These are phyloP conservation scores for Ascobolus immersus DNA, from an alignment of 495 filamentous ascomycete genomes.

Conservation along the genomic window DNA sequence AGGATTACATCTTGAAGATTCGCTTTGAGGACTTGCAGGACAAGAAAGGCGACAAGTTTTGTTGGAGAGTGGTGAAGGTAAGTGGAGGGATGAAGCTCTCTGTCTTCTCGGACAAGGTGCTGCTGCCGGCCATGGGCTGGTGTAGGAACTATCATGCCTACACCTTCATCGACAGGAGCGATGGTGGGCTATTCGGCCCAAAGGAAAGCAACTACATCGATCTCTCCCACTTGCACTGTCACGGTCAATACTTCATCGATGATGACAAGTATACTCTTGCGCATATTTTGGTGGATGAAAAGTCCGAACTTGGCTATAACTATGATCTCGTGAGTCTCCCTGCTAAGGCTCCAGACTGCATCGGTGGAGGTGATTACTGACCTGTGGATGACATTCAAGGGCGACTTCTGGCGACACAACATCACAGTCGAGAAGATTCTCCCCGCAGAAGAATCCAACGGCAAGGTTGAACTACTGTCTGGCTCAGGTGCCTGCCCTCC, in stretches of 20 bases:
- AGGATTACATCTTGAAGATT: constrained; percentile 6
- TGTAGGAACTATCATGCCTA: constrained; percentile 7
- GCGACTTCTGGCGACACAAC: constrained; percentile 5
- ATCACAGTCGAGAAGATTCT: constrained; percentile 7
- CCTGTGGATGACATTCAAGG: not conserved
- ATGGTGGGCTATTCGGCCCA: constrained; percentile 6
- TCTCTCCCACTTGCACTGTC: constrained; percentile 3
- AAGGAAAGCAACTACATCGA: constrained; percentile 3
- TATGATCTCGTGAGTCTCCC: constrained; percentile 6
- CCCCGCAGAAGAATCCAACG: constrained; percentile 2
- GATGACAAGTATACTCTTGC: constrained; percentile 7
- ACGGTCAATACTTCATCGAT: constrained; percentile 3
- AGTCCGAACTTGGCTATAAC: constrained; percentile 2
- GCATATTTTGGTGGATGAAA: constrained; percentile 2
- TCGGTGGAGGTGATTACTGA: too few relatives aligned
- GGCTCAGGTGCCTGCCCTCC: constrained; percentile 5
- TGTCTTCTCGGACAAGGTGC: constrained; percentile 4
- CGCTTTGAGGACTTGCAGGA: constrained; percentile 3
- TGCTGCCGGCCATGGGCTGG: constrained; percentile 7
- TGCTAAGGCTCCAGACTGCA: too few relatives aligned
- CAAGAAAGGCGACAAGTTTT: constrained; percentile 1
- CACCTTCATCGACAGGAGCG: constrained; percentile 5
- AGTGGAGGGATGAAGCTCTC: constrained; percentile 3
- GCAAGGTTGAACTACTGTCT: constrained; percentile 3
- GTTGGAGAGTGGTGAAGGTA: constrained; percentile 7